Evolutionary conservation across 768 basidiomycete genomes (phyloP).

Genomic region (Thelephora ganbajun): DNA sequence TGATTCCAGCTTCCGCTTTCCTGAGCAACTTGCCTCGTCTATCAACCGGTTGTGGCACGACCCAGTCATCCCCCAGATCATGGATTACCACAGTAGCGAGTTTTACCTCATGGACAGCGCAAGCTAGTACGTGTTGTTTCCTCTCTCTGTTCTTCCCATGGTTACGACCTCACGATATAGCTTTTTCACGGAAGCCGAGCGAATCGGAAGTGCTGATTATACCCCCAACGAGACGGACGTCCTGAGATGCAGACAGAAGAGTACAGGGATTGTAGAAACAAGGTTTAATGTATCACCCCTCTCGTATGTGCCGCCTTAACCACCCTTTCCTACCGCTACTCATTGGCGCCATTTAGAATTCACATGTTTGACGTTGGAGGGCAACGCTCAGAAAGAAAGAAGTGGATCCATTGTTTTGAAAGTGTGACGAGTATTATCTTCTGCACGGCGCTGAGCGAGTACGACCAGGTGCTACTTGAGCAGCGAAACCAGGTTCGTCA

Average conservation of each 20-base stretch:
- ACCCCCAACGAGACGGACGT: constrained; percentile 80
- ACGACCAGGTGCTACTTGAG: constrained; percentile 59
- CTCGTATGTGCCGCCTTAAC: constrained; percentile 12
- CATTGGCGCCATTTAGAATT: constrained; percentile 20
- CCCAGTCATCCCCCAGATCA: constrained; percentile 34
- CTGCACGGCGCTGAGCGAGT: constrained; percentile 59
- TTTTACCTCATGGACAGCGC: constrained; percentile 97
- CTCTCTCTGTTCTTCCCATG: not conserved
- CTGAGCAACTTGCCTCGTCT: constrained; percentile 50
- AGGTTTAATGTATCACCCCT: constrained; percentile 54
- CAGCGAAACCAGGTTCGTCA: constrained; percentile 45
- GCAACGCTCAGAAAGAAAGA: constrained; percentile 46
- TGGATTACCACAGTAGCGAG: constrained; percentile 44
- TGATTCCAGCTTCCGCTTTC: constrained; percentile 28
- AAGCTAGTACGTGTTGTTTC: constrained; percentile 45
- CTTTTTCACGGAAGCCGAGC: constrained; percentile 76
- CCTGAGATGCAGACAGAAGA: constrained; percentile 74
- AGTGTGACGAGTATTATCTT: constrained; percentile 66
- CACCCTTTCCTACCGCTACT: not conserved
- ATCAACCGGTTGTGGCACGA: constrained; percentile 62
- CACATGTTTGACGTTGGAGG: constrained; percentile 71
- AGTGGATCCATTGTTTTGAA: constrained; percentile 56
- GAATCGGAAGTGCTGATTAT: constrained; percentile 74
- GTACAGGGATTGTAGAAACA: constrained; percentile 84
- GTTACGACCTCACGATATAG: constrained; percentile 21